phyloP scores from a whole-genome alignment of 1,284 basidiomycete species.

The Cryptococcus sp. region DNA sequence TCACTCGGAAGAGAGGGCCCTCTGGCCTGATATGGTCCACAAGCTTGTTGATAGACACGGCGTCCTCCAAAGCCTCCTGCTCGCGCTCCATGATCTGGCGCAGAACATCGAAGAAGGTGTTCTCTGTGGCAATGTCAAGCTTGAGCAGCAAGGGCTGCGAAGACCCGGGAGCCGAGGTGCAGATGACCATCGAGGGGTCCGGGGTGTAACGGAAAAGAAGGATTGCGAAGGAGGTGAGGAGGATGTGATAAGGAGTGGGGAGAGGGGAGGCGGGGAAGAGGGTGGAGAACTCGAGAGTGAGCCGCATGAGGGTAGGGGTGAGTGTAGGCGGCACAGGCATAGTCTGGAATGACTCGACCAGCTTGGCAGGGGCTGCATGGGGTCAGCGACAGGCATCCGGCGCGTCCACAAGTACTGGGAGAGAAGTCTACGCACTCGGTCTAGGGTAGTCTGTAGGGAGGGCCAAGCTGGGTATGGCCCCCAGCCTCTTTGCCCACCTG shows the following conservation, averaged over 20 bases:
- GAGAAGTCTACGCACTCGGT: conserved; percentile 53
- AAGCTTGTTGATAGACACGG: conserved; percentile 76
- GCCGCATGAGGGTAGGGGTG: conserved; percentile 44
- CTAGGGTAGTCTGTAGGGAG: conserved; percentile 96
- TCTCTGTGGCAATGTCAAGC: conserved; percentile 76
- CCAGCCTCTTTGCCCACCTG: conserved; percentile 52
- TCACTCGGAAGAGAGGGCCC: conserved; percentile 75
- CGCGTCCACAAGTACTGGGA: neutral
- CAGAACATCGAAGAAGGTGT: conserved; percentile 92
- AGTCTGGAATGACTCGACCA: conserved; percentile 73
- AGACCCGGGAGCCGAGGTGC: conserved; percentile 73
- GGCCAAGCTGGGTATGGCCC: conserved; percentile 77
- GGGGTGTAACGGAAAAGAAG: conserved; percentile 93
- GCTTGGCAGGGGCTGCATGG: conserved; percentile 58
- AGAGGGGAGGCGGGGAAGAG: conserved; percentile 46
- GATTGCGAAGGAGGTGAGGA: conserved; percentile 86
- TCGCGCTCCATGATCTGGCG: conserved; percentile 60
- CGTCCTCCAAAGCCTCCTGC: conserved; percentile 76
- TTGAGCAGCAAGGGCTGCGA: conserved; percentile 80
- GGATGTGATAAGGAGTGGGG: conserved; percentile 85
- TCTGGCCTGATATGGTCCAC: conserved; percentile 67
- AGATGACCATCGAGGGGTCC: conserved; percentile 91
- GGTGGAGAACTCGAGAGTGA: conserved; percentile 69
- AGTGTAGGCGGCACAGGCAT: conserved; percentile 57
- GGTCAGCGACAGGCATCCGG: neutral